These are phyloP conservation scores for Beta vulgaris DNA, from an alignment of 148 eudicot species.

Conservation along the genomic window DNA sequence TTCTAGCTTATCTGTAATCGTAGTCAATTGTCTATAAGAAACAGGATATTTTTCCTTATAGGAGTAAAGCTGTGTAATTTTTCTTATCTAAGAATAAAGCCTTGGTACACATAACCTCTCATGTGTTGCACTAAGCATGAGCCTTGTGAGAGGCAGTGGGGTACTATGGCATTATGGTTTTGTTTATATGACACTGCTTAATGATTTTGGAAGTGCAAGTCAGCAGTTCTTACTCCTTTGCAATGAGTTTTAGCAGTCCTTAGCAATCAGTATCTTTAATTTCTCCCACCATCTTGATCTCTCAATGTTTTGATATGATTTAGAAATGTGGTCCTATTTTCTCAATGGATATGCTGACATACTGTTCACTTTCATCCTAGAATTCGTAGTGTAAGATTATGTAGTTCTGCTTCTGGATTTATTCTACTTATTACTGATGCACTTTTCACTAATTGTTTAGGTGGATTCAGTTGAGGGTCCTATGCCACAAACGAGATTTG, in stretches of 20 bases:
- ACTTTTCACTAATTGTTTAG: conserved; percentile 34
- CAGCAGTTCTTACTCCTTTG: neutral
- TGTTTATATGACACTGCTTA: neutral
- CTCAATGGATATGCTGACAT: neutral
- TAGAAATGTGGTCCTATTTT: neutral
- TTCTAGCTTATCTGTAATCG: neutral
- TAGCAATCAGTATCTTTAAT: neutral
- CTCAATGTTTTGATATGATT: neutral
- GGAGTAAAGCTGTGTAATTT: neutral
- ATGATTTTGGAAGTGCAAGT: neutral
- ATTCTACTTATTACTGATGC: neutral
- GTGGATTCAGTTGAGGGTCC: conserved; percentile 99
- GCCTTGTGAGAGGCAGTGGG: neutral
- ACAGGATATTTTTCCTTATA: neutral
- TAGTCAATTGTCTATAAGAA: neutral
- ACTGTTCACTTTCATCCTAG: neutral
- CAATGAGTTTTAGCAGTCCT: neutral
- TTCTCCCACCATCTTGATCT: neutral
- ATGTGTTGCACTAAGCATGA: neutral
- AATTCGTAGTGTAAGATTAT: neutral
- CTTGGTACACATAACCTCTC: neutral
- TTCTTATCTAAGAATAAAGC: neutral
- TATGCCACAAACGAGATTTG: conserved; percentile 99
- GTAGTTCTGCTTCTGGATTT: neutral
- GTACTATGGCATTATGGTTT: neutral